These are phyloP conservation scores for Aspergillus persii DNA, from an alignment of 2,329 filamentous ascomycete genomes.

Conservation along the genomic window DNA sequence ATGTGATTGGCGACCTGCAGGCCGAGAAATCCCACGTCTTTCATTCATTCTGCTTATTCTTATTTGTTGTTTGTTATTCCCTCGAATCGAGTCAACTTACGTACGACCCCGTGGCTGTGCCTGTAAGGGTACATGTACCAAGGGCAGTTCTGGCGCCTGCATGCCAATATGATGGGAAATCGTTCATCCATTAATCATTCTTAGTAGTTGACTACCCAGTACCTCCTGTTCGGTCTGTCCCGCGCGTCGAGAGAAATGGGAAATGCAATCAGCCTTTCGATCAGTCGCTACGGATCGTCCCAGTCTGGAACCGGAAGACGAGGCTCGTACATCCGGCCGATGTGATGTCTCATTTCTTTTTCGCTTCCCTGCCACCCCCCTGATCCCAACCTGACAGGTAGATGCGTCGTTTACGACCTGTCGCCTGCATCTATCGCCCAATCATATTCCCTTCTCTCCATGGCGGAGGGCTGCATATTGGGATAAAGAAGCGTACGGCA, in stretches of 20 bases:
- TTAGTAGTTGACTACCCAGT: no score
- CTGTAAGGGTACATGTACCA: constrained; percentile 8
- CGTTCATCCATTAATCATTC: background rate
- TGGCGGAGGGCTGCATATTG: background rate
- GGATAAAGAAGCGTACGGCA: background rate
- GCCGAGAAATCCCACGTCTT: background rate
- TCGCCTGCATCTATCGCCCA: background rate
- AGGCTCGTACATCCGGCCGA: background rate
- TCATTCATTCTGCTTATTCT: background rate
- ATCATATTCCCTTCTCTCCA: background rate
- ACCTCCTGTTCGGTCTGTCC: background rate
- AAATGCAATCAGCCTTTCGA: background rate
- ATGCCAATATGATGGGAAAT: background rate
- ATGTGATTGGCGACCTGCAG: background rate
- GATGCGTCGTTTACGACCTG: background rate
- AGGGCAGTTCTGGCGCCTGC: background rate
- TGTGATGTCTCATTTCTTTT: constrained; percentile 4
- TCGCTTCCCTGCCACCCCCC: background rate
- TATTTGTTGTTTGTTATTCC: no score
- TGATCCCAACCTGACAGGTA: background rate
- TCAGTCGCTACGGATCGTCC: background rate
- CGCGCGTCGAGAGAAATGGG: constrained; percentile 1
- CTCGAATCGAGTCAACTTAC: background rate
- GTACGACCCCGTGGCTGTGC: constrained; percentile 13
- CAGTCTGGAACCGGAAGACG: background rate